phyloP scores from a whole-genome alignment of 2,329 filamentous ascomycete species.

The Fusarium pininemorale region DNA sequence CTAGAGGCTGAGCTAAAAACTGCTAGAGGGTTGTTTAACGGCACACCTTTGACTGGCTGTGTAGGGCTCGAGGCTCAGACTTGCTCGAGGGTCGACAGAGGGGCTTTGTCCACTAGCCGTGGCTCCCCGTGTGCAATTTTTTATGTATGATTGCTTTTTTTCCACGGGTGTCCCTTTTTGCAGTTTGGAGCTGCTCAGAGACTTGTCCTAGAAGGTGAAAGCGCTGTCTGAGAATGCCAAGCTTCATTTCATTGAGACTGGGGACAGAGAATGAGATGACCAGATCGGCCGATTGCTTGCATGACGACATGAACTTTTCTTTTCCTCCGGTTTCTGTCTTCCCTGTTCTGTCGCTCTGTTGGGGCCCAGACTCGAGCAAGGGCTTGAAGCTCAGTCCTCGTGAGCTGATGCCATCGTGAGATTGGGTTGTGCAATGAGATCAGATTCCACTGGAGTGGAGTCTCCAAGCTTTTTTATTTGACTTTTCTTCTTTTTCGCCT shows the following conservation, averaged over 20 bases:
- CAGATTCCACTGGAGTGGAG: slow-evolving; percentile 30
- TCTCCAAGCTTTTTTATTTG: neutral
- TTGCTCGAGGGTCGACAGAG: neutral
- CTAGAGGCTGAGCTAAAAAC: slow-evolving; percentile 9
- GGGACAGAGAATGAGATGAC: slow-evolving; percentile 17
- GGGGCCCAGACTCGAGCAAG: slow-evolving; percentile 5
- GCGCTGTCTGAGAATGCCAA: slow-evolving; percentile 33
- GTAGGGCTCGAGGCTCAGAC: slow-evolving; percentile 11
- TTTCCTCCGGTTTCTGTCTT: neutral
- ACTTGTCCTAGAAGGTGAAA: slow-evolving; percentile 29
- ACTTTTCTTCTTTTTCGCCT: neutral
- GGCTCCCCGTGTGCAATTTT: slow-evolving; percentile 17
- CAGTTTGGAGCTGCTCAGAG: slow-evolving; percentile 4
- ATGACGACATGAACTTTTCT: slow-evolving; percentile 34
- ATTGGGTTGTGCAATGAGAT: slow-evolving; percentile 39
- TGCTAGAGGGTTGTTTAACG: slow-evolving; percentile 7
- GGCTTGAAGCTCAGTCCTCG: slow-evolving; percentile 17
- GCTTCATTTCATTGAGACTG: slow-evolving; percentile 32
- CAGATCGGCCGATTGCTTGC: slow-evolving; percentile 38
- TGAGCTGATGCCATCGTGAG: slow-evolving; percentile 42
- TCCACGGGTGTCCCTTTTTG: neutral
- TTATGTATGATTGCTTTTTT: slow-evolving; percentile 9
- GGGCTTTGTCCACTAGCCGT: slow-evolving; percentile 8
- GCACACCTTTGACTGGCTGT: slow-evolving; percentile 25
- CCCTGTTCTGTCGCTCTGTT: neutral